phyloP scores from a whole-genome alignment of 805 yeast species.

The Saturnispora galanensis region DNA sequence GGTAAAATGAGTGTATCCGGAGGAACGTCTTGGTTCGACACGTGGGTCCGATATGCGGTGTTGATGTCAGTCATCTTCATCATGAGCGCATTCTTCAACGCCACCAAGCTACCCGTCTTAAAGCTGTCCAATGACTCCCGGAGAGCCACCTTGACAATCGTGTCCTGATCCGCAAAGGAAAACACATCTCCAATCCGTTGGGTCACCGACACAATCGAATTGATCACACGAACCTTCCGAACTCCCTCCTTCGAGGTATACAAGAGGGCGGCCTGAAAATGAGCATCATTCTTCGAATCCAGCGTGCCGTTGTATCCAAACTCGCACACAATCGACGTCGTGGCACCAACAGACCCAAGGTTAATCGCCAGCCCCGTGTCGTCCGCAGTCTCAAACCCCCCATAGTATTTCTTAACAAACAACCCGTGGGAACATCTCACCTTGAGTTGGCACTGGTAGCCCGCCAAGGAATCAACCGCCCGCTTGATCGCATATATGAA shows the following conservation, averaged over 20 bases:
- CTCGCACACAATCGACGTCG: slow-evolving; percentile 60
- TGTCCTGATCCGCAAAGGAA: slow-evolving; percentile 71
- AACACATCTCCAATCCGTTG: slow-evolving; percentile 65
- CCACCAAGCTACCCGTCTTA: slow-evolving; percentile 31
- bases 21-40: slow-evolving; percentile 33
- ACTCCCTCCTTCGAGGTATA: slow-evolving; percentile 72
- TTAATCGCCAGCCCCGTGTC: slow-evolving; percentile 23
- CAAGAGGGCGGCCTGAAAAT: slow-evolving; percentile 82
- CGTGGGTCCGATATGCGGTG: slow-evolving; percentile 45
- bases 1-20: slow-evolving; percentile 72
- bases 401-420: slow-evolving; percentile 69
- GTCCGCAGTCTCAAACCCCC: slow-evolving; percentile 36
- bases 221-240: slow-evolving; percentile 80
- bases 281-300: slow-evolving; percentile 63
- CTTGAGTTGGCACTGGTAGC: slow-evolving; percentile 75
- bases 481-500: slow-evolving; percentile 52
- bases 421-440: slow-evolving; percentile 83
- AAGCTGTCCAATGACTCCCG: slow-evolving; percentile 36
- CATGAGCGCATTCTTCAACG: slow-evolving; percentile 23
- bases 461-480: slow-evolving; percentile 42
- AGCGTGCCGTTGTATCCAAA: slow-evolving; percentile 71
- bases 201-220: slow-evolving; percentile 72
- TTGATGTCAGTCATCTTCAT: slow-evolving; percentile 44
- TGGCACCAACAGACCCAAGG: slow-evolving; percentile 26
- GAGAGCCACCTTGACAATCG: slow-evolving; percentile 42